Percentiles rank a stretch among this genome's conserved stretches.
Evolutionary conservation across 2,329 filamentous ascomycete species (phyloP).

Genomic region (Bipolaris sorokiniana): DNA sequence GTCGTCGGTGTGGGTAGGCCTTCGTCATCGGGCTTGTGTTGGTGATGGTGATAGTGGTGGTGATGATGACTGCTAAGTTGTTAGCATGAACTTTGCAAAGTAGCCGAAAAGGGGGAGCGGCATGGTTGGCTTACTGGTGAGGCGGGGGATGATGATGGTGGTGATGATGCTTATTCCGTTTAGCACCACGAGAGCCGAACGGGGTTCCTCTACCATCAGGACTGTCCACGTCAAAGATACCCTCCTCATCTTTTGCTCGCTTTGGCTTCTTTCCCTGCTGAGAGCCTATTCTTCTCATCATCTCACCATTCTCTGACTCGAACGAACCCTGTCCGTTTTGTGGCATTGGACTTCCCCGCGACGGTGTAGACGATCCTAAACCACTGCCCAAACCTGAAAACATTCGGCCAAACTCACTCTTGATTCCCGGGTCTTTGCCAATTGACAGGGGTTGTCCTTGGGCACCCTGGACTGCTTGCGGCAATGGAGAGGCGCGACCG

Average conservation of each 20-base stretch:
- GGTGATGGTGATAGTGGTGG: slow-evolving; percentile 64
- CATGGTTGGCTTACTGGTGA: slow-evolving; percentile 57
- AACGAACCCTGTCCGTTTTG: slow-evolving; percentile 37
- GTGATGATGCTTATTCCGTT: slow-evolving; percentile 65
- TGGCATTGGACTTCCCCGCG: slow-evolving; percentile 57
- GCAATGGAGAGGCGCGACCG: slow-evolving; percentile 84
- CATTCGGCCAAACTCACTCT: slow-evolving; percentile 93
- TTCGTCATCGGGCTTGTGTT: slow-evolving; percentile 61
- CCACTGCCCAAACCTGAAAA: slow-evolving; percentile 89
- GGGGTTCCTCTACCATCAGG: slow-evolving; percentile 68
- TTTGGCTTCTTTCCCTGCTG: slow-evolving; percentile 52
- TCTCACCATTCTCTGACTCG: slow-evolving; percentile 39
- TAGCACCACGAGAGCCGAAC: slow-evolving; percentile 68
- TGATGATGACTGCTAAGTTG: slow-evolving; percentile 60
- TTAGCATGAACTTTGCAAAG: slow-evolving; percentile 21
- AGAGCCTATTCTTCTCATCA: slow-evolving; percentile 45
- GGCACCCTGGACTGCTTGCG: slow-evolving; percentile 91
- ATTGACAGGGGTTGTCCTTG: slow-evolving; percentile 81
- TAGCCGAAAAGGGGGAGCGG: background rate
- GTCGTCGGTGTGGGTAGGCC: slow-evolving; percentile 31
- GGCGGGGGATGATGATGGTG: slow-evolving; percentile 61
- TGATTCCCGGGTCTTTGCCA: slow-evolving; percentile 83
- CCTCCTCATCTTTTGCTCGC: slow-evolving; percentile 78
- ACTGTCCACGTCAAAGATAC: slow-evolving; percentile 68
- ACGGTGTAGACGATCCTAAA: slow-evolving; percentile 63